Percentiles rank a stretch among this genome's conserved stretches.
phyloP scores from a whole-genome alignment of 169 alveolate genomes.

The Cystoisospora suis region DNA sequence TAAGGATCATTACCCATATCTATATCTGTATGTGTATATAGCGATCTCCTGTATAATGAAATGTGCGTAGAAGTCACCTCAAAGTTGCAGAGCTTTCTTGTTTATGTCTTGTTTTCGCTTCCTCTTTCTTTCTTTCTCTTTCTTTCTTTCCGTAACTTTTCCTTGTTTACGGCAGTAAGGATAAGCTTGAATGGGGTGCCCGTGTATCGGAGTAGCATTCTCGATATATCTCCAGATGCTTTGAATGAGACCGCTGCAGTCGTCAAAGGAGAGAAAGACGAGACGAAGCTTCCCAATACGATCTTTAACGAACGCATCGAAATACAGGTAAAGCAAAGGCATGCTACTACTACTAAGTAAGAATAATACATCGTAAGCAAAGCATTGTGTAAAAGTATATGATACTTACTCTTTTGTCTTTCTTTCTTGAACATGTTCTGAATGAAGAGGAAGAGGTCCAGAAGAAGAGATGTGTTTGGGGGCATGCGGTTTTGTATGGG shows the following conservation, averaged over 20 bases:
- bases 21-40: not conserved
- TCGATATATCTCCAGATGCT: slow-evolving; percentile 25
- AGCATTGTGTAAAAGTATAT: too few relatives aligned
- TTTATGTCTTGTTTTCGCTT: not conserved
- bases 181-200: slow-evolving; percentile 55
- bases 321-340: slow-evolving; percentile 53
- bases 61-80: not conserved
- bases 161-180: not conserved
- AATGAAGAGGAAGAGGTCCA: too few relatives aligned
- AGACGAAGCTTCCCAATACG: not conserved
- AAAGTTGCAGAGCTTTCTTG: not conserved
- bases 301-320: slow-evolving; percentile 53
- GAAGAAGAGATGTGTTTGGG: too few relatives aligned
- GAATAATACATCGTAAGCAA: too few relatives aligned
- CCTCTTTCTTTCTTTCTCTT: too few relatives aligned
- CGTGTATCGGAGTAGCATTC: slow-evolving; percentile 56
- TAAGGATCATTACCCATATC: not conserved
- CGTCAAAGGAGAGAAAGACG: slow-evolving; percentile 6
- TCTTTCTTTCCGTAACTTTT: not conserved
- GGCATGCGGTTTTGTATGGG: too few relatives aligned
- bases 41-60: not conserved
- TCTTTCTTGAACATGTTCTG: too few relatives aligned
- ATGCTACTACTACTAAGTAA: too few relatives aligned
- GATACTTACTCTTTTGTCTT: too few relatives aligned
- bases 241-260: not conserved